These are phyloP conservation scores for Cokeromyces recurvatus DNA, from an alignment of 371 early-diverging fungal genomes.

Conservation along the genomic window DNA sequence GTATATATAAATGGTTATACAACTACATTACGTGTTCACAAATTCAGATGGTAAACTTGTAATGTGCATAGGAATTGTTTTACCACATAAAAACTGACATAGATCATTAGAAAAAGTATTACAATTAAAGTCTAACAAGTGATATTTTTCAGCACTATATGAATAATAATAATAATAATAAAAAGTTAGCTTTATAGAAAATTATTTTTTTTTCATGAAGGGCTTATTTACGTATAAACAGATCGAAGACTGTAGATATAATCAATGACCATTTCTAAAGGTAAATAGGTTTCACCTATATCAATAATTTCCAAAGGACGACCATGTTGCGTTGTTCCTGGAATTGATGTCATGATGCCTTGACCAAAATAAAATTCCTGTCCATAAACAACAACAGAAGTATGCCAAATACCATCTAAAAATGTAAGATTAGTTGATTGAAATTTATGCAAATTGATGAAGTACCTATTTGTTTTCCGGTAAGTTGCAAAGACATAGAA, in stretches of 20 bases:
- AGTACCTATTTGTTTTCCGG: slow-evolving; percentile 67
- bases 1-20: background rate
- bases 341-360: slow-evolving; percentile 59
- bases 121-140: slow-evolving; percentile 88
- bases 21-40: slow-evolving; percentile 63
- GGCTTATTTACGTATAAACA: slow-evolving; percentile 51
- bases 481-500: slow-evolving; percentile 56
- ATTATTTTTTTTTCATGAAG: background rate
- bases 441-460: background rate
- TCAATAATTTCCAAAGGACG: slow-evolving; percentile 63
- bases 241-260: slow-evolving; percentile 66
- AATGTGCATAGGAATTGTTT: slow-evolving; percentile 72
- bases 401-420: slow-evolving; percentile 82
- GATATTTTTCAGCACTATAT: slow-evolving; percentile 71
- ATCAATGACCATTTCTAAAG: slow-evolving; percentile 74
- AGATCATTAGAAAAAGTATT: slow-evolving; percentile 75
- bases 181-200: no score
- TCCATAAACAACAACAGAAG: slow-evolving; percentile 85
- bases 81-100: slow-evolving; percentile 78
- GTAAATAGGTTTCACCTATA: slow-evolving; percentile 81
- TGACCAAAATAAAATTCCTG: slow-evolving; percentile 85
- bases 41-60: slow-evolving; percentile 66
- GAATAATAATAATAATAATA: background rate
- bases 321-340: slow-evolving; percentile 70
- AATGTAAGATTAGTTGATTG: no score